phyloP scores from a whole-genome alignment of 1,284 basidiomycete species.

The Thelephora terrestris region DNA sequence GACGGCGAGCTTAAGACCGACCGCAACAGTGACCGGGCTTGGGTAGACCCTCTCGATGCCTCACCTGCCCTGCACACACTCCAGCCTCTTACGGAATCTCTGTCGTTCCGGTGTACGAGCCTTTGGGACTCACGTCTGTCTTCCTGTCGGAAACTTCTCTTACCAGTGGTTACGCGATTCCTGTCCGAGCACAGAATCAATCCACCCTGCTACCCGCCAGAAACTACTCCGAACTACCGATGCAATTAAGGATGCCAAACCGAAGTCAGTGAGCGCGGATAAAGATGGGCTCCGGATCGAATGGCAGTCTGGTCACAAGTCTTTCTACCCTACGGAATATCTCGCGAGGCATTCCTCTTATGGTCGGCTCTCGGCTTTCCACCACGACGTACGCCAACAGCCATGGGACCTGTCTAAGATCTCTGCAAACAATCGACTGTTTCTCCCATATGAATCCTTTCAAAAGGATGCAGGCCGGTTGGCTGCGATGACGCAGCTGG shows the following conservation, averaged over 20 bases:
- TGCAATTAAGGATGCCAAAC: conserved; percentile 36
- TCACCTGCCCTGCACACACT: no score
- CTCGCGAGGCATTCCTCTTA: conserved; percentile 29
- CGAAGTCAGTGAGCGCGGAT: conserved; percentile 26
- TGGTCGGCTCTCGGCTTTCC: conserved; percentile 24
- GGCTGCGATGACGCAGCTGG: conserved; percentile 44
- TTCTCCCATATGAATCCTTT: conserved; percentile 40
- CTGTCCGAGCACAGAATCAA: conserved; percentile 40
- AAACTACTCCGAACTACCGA: conserved; percentile 65
- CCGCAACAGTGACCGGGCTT: no score
- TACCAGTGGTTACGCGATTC: conserved; percentile 44
- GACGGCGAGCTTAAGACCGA: no score
- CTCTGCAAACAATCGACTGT: conserved; percentile 29
- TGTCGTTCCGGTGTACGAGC: no score
- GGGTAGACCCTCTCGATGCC: no score
- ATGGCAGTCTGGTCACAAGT: conserved; percentile 52
- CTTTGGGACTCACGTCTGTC: not conserved
- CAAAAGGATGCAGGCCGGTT: conserved; percentile 33
- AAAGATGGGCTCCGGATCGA: conserved; percentile 35
- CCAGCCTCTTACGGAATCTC: no score
- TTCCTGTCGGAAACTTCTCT: conserved; percentile 13
- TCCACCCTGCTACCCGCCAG: conserved; percentile 47
- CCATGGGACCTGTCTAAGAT: conserved; percentile 31
- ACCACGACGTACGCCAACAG: conserved; percentile 25
- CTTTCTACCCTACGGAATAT: conserved; percentile 40